A percentile compares a stretch with the other conserved stretches of the same genome.
phyloP scores from a whole-genome alignment of 2,329 filamentous ascomycete species.

The Cladophialophora exuberans region DNA sequence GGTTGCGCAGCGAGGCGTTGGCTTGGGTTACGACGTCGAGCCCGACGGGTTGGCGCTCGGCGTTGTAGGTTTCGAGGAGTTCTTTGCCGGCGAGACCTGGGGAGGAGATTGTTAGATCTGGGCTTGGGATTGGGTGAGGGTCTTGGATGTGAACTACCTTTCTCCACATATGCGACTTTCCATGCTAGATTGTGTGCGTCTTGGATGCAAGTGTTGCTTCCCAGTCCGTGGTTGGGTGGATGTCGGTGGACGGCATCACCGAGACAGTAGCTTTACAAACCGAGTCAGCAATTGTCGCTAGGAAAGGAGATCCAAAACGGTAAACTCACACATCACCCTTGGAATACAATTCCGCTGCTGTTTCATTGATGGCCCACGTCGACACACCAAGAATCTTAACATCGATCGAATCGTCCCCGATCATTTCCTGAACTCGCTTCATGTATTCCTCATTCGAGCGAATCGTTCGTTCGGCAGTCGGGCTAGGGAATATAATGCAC shows the following conservation, averaged over 20 bases:
- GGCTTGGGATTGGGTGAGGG: no score
- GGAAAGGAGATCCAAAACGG: background rate
- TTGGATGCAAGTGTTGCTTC: constrained; percentile 43
- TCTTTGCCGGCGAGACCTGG: constrained; percentile 15
- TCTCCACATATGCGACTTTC: constrained; percentile 39
- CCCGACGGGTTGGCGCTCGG: constrained; percentile 41
- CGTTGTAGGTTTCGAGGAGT: constrained; percentile 40
- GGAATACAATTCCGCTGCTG: constrained; percentile 60
- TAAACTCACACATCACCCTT: constrained; percentile 46
- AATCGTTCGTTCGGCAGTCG: constrained; percentile 38
- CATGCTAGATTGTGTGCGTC: constrained; percentile 43
- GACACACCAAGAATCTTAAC: constrained; percentile 56
- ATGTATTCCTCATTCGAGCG: constrained; percentile 53
- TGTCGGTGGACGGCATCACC: constrained; percentile 44
- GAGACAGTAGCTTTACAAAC: constrained; percentile 35
- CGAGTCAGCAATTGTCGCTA: background rate
- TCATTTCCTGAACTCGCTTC: constrained; percentile 50
- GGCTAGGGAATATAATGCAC: constrained; percentile 55
- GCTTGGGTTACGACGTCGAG: constrained; percentile 54
- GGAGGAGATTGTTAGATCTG: background rate
- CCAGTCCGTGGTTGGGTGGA: constrained; percentile 41
- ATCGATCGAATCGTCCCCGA: constrained; percentile 58
- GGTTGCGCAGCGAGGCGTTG: constrained; percentile 60
- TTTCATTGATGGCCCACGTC: constrained; percentile 65
- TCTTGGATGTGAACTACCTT: constrained; percentile 36